Conservation (phyloP, 2,329 filamentous ascomycete species). For the Nigrospora sphaerica region DNA sequence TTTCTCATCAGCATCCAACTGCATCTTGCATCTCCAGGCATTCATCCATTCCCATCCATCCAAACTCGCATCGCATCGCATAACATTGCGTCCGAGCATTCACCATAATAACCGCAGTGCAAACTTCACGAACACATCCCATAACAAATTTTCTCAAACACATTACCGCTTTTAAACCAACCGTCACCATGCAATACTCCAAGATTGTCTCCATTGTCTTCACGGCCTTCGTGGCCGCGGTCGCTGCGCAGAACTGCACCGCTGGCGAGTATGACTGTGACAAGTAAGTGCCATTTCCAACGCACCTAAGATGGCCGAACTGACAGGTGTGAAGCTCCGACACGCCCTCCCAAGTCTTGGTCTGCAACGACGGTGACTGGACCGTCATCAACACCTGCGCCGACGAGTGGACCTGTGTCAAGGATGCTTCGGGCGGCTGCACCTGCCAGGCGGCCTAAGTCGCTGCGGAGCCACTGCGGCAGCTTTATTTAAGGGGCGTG, state of each 20-base stretch:
- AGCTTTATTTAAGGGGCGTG: no score
- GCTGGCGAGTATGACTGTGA: conserved; percentile 2
- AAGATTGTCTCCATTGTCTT: conserved; percentile 18
- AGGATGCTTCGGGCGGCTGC: conserved; percentile 4
- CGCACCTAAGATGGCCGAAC: no score
- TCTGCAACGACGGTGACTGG: conserved; percentile 8
- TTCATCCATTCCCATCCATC: no score
- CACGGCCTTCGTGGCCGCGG: conserved; percentile 2
- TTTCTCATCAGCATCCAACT: no score
- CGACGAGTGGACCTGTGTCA: conserved; percentile 5
- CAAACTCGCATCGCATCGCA: no score
- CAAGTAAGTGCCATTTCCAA: background rate
- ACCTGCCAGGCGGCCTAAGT: conserved; percentile 3
- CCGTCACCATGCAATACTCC: conserved; percentile 10
- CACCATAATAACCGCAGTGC: no score
- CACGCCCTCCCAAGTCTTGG: conserved; percentile 3
- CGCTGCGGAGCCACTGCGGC: no score
- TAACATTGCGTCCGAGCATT: no score
- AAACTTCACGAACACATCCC: background rate
- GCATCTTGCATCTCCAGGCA: no score
- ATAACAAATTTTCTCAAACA: background rate
- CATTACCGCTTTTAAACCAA: background rate
- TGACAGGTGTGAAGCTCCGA: no score
- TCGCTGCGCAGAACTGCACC: background rate
- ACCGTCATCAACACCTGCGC: conserved; percentile 7